Percentiles rank a stretch among this genome's conserved stretches.
Evolutionary conservation across 805 yeast species (phyloP).

Genomic region (Maudiozyma bulderi): DNA sequence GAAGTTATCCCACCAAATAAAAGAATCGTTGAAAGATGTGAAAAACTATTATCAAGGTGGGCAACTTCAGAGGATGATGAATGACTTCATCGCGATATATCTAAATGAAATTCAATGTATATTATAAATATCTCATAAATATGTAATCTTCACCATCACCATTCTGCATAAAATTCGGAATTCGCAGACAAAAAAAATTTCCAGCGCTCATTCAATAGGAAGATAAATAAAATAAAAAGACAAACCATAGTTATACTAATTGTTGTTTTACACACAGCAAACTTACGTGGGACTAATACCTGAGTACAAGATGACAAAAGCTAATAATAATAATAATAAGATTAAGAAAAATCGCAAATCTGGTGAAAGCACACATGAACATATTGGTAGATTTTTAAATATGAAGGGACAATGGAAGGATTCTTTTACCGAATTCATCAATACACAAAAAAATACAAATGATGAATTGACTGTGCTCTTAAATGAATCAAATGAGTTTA

Average conservation of each 20-base stretch:
- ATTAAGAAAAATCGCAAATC: background rate
- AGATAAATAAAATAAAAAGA: no score
- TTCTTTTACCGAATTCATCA: background rate
- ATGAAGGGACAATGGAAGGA: background rate
- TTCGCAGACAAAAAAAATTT: background rate
- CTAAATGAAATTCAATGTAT: no score
- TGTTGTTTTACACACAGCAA: no score
- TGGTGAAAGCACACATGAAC: background rate
- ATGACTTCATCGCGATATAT: no score
- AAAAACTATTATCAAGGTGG: constrained; percentile 13
- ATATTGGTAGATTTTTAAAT: background rate
- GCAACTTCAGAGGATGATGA: background rate
- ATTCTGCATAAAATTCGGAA: no score
- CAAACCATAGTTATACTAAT: no score
- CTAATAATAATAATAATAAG: background rate
- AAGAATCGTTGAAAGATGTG: constrained; percentile 16
- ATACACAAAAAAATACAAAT: background rate
- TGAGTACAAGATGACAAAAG: no score
- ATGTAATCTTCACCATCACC: no score
- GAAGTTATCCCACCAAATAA: constrained; percentile 17
- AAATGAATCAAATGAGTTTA: background rate
- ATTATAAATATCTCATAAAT: no score
- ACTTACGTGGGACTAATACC: no score
- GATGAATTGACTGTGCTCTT: background rate
- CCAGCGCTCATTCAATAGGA: background rate